Evolutionary conservation across 768 basidiomycete species (phyloP), one percentile per base, ranked within the genome.

Genomic region (Calvatia gigantea): DNA sequence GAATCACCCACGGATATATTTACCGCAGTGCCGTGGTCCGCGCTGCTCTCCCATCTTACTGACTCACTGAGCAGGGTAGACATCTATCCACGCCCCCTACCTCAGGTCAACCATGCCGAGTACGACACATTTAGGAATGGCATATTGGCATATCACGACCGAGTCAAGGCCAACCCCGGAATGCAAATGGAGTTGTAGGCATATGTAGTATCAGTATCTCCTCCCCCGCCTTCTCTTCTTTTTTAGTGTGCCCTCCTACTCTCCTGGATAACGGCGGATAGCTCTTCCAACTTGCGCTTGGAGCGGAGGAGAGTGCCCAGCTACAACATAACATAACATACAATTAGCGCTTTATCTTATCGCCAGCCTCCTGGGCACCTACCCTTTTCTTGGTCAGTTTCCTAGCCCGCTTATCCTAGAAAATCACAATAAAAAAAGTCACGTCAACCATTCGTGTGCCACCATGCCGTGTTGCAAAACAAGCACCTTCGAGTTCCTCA

Each of bases 331-430:
- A 42, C 19, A 6, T 9, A 44, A 33, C 42, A 54, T 52, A 60
- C 17, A 56, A 33, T 59, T 39, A 56, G 51, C 56, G 51, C 23
- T 56, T 51, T 27, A 52, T 39, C 33, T 27, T 49, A 33, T 31
- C 31, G 39, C 47, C 58, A 45, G 15, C 19, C 32, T 14, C 51
- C 49, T 51, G 23, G 23, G 4, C 35, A 47, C 87, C 64, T 68
- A 97, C 96, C 82, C 94, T 87, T 82, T 96, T 98, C 87, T 99
- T 99, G 65, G 94, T 95, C 81, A 98, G 80, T 80, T 98, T 98
- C 73, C 94, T 84, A 58, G 96, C 96, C 78, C 96, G 98, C 86
- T 99, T 99, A 74, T 99, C 96, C 94, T 94, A 67, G 55, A 45
- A 12, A 14, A 44, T 12, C 33, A 7, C 6, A 45, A 52, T 39